Conservation (phyloP, 2,329 filamentous ascomycete species). For the Ophiostoma sp. region DNA sequence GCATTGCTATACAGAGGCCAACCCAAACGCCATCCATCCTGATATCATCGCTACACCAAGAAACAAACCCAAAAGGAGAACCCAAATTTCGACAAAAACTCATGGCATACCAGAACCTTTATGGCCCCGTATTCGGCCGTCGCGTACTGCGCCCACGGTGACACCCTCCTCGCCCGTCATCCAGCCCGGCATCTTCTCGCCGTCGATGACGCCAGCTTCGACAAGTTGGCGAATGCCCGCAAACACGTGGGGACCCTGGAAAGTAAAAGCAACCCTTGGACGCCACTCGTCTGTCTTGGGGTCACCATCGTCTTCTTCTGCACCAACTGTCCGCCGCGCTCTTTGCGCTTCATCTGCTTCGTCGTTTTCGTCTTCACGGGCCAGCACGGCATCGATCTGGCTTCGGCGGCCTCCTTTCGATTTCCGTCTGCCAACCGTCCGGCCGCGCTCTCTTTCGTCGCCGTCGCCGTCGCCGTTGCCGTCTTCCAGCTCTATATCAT, state of each 20-base stretch:
- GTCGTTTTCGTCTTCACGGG: conserved; percentile 32
- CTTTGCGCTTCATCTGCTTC: conserved; percentile 14
- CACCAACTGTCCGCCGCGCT: conserved; percentile 28
- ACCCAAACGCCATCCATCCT: background rate
- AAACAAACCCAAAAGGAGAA: background rate
- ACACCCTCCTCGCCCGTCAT: conserved; percentile 84
- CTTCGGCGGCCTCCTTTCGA: conserved; percentile 31
- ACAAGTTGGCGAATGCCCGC: conserved; percentile 72
- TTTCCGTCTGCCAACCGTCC: background rate
- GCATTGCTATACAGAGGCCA: background rate
- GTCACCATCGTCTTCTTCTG: conserved; percentile 26
- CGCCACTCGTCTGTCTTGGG: conserved; percentile 40
- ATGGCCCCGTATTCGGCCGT: conserved; percentile 59
- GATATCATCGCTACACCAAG: conserved; percentile 1
- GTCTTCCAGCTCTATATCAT: conserved; percentile 10
- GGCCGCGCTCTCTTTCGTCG: conserved; percentile 17
- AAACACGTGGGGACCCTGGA: conserved; percentile 74
- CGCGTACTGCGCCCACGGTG: conserved; percentile 63
- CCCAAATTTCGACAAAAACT: background rate
- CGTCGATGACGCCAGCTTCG: conserved; percentile 69
- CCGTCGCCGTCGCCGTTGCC: background rate
- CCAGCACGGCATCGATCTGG: conserved; percentile 36
- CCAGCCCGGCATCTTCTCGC: conserved; percentile 78
- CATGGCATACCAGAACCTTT: conserved; percentile 50
- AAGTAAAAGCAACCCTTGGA: conserved; percentile 60